Percentiles rank a stretch among this genome's conserved stretches.
phyloP scores from a whole-genome alignment of 768 basidiomycete genomes.

The Phanerochaete sordida region DNA sequence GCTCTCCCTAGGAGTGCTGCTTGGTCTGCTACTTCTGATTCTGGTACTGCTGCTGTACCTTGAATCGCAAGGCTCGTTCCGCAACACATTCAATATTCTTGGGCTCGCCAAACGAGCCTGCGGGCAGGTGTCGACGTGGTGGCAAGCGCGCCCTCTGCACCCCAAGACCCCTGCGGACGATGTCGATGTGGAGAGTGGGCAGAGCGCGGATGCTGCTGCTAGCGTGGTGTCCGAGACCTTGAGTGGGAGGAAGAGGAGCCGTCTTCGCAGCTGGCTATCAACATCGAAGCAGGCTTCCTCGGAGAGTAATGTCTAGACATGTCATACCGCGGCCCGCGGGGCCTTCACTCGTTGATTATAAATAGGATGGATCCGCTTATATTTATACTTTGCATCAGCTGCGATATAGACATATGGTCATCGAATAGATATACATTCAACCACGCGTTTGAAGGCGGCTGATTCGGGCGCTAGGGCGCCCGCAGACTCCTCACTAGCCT shows the following conservation, averaged over 20 bases:
- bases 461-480: no score
- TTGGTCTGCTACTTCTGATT: not conserved
- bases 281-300: not conserved
- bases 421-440: no score
- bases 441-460: no score
- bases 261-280: no score
- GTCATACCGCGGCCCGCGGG: no score
- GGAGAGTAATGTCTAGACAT: not conserved
- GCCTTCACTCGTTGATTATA: no score
- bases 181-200: not conserved
- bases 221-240: not conserved
- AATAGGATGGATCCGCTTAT: no score
- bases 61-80: not conserved
- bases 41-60: not conserved
- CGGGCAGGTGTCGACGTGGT: not conserved
- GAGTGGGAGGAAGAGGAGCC: not conserved
- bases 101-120: not conserved
- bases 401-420: no score
- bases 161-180: not conserved
- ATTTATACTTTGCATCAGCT: no score
- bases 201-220: not conserved
- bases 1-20: conserved; percentile 1
- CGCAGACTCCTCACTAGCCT: no score
- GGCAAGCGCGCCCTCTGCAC: not conserved
- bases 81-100: not conserved